A percentile compares a stretch with the other conserved stretches of the same genome.
These are phyloP conservation scores for Mitragyna speciosa DNA, from an alignment of 257 asterid species.

Conservation along the genomic window DNA sequence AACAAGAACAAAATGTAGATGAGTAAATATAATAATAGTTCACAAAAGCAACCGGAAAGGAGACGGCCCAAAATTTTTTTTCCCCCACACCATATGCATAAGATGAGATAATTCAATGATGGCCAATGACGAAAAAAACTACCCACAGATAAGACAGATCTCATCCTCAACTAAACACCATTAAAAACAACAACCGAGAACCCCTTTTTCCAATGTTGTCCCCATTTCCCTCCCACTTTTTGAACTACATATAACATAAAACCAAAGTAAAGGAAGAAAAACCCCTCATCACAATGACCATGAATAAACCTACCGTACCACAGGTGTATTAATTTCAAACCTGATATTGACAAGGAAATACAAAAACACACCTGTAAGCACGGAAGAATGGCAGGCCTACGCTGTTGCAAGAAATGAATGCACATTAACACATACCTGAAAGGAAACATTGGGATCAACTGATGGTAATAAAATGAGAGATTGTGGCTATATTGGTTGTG, in stretches of 20 bases:
- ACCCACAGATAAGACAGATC: not conserved
- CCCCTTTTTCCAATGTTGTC: not conserved
- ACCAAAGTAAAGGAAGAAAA: not conserved
- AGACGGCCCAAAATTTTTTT: not conserved
- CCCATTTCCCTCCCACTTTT: not conserved
- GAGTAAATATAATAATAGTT: not conserved
- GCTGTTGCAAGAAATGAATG: conserved; percentile 93
- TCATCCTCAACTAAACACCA: not conserved
- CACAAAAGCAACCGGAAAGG: not conserved
- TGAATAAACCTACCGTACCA: not conserved
- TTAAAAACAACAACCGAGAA: not conserved
- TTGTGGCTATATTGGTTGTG: too few relatives aligned
- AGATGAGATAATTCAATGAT: not conserved
- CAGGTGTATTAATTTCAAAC: not conserved
- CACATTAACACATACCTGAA: conserved; percentile 97
- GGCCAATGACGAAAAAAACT: not conserved
- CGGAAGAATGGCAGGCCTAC: conserved; percentile 92
- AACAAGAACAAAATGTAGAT: not conserved
- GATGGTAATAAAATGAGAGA: not conserved
- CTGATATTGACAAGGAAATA: not conserved
- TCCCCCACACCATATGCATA: not conserved
- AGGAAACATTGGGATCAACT: conserved; percentile 26
- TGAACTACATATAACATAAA: not conserved
- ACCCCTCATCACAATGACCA: not conserved
- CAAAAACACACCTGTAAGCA: conserved; percentile 76